Evolutionary conservation across 2,329 filamentous ascomycete species (phyloP).

Genomic region (Scopulariopsis brevicaulis): DNA sequence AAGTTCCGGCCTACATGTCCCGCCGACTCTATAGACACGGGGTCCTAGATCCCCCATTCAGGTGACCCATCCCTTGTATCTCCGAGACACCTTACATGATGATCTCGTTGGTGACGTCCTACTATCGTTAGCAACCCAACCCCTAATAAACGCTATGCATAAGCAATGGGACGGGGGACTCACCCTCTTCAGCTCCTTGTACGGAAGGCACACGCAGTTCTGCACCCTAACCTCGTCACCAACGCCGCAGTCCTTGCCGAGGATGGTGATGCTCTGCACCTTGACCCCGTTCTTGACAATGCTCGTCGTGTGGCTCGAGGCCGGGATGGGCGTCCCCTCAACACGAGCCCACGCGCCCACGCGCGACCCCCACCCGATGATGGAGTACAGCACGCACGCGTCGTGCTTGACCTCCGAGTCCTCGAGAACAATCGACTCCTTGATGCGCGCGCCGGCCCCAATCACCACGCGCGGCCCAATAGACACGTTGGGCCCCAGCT

Average conservation of each 20-base stretch:
- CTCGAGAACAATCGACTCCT: slow-evolving; percentile 92
- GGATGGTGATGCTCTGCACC: slow-evolving; percentile 94
- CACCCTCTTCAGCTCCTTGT: slow-evolving; percentile 86
- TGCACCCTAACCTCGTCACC: slow-evolving; percentile 92
- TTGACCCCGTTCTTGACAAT: slow-evolving; percentile 97
- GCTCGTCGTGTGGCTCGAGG: slow-evolving; percentile 81
- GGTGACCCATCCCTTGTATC: neutral
- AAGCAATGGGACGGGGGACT: neutral
- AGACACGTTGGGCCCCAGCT: slow-evolving; percentile 93
- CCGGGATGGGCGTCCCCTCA: slow-evolving; percentile 83
- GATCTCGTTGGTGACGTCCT: slow-evolving; percentile 74
- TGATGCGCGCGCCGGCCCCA: slow-evolving; percentile 80
- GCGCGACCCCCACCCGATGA: slow-evolving; percentile 93
- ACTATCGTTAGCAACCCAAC: slow-evolving; percentile 13
- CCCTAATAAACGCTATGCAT: neutral
- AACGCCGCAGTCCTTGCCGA: slow-evolving; percentile 92
- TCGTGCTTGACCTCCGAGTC: slow-evolving; percentile 95
- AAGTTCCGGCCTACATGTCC: neutral
- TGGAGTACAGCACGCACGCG: slow-evolving; percentile 87
- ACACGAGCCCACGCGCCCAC: slow-evolving; percentile 97
- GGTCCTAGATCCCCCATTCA: neutral
- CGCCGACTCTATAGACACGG: neutral
- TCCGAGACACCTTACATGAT: slow-evolving; percentile 62
- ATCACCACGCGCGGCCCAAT: slow-evolving; percentile 82
- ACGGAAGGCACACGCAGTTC: slow-evolving; percentile 95